Evolutionary conservation across 805 yeast species (phyloP), one percentile per base, ranked within the genome.

Genomic region (Isabelozyma pseudorhagii): DNA sequence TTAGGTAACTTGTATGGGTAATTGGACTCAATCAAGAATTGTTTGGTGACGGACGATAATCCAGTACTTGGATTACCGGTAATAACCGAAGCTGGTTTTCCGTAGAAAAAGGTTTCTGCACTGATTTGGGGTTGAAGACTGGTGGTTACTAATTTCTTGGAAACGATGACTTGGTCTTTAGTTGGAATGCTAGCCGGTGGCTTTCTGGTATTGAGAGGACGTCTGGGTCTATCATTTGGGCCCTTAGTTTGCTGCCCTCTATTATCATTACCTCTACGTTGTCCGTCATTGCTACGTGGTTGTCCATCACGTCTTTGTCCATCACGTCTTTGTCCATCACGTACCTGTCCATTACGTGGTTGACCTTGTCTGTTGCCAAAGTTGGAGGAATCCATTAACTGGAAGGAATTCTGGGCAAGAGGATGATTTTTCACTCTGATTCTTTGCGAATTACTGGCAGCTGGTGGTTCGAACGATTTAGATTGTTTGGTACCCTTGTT

Each of bases 1-100:
- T 56, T 62, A 17, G 79, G 77, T 50, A 74, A 58, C 50, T 58
- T 57, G 60, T 64, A 74, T 4, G 79, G 79, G 56, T 72, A 74
- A 44, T 72, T 68, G 15, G 77, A 71, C 42, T 61, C 61, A 45
- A 69, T 50, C 53, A 74, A 66, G 29, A 65, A 57, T 40, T 68
- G 66, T 58, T 74, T 74, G 48, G 75, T 62, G 44, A 74, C 65
- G 8, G 73, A 58, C 15, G 65, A 52, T 9, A 62, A 48, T 14
- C 38, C 21, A 28, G 18, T 42, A 4, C n/a, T 8, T 11, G 14
- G 18, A n/a, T 28, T 14, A 31, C 45, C 45, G 21, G 45, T 28
- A 15, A 42, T 42, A n/a, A 42, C 25, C 62, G 42, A 67, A 53
- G 44, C 60, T 56, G 34, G 75, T 54, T 73, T 72, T 6, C 76